Percentiles rank a stretch among this genome's conserved stretches.
Evolutionary conservation across 2,329 filamentous ascomycete species (phyloP).

Genomic region (Colletotrichum sp.): DNA sequence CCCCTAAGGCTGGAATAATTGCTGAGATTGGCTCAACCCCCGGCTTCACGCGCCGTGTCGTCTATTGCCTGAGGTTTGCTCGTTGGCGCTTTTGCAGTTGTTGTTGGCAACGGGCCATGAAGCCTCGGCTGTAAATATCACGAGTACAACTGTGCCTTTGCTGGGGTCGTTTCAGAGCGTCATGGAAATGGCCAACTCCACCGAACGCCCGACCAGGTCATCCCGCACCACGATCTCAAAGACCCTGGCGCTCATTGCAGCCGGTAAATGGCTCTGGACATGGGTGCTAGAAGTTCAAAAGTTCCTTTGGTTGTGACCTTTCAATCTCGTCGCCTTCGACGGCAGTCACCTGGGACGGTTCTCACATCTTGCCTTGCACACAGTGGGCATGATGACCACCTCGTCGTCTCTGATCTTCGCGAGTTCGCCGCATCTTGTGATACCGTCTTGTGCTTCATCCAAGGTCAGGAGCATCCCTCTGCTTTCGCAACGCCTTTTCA

Average conservation of each 20-base stretch:
- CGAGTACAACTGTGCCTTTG: constrained; percentile 65
- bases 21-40: constrained; percentile 62
- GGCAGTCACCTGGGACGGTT: constrained; percentile 64
- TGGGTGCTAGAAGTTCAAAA: constrained; percentile 68
- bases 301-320: constrained; percentile 46
- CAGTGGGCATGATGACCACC: constrained; percentile 62
- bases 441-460: constrained; percentile 66
- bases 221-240: constrained; percentile 66
- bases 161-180: constrained; percentile 50
- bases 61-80: constrained; percentile 47
- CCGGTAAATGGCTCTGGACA: constrained; percentile 65
- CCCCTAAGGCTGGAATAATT: constrained; percentile 60
- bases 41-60: constrained; percentile 54
- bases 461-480: constrained; percentile 66
- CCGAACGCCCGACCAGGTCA: constrained; percentile 50
- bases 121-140: constrained; percentile 62
- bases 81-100: constrained; percentile 50
- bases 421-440: constrained; percentile 62
- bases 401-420: constrained; percentile 60
- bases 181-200: constrained; percentile 46
- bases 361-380: constrained; percentile 63
- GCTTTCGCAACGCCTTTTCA: constrained; percentile 59
- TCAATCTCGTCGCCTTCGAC: constrained; percentile 60
- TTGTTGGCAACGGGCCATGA: constrained; percentile 67
- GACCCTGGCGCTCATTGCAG: constrained; percentile 65